phyloP scores from a whole-genome alignment of 2,329 filamentous ascomycete species.

The Neurospora sp. region DNA sequence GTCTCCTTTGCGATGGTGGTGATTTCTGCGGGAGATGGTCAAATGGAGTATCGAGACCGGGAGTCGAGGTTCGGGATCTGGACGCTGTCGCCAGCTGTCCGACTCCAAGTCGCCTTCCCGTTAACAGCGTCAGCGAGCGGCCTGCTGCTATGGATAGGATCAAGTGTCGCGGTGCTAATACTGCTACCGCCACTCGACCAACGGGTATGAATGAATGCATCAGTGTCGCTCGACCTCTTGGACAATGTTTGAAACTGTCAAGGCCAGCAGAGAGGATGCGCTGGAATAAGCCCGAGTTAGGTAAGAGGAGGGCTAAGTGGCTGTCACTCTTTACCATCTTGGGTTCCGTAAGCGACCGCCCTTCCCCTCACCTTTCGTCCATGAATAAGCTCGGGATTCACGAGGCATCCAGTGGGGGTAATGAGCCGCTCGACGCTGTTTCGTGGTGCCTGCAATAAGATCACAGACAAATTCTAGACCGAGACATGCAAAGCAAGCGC shows the following conservation, averaged over 20 bases:
- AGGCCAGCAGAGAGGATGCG: not conserved
- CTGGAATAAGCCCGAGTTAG: not conserved
- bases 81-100: too few relatives aligned
- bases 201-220: not conserved
- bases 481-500: not conserved
- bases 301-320: not conserved
- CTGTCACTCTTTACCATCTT: not conserved
- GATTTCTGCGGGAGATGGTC: not conserved
- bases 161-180: too few relatives aligned
- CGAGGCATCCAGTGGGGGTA: not conserved
- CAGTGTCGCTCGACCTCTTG: not conserved
- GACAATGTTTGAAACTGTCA: not conserved
- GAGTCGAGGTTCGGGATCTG: not conserved
- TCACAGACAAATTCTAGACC: not conserved
- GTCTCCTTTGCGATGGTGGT: not conserved
- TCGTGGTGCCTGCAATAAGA: not conserved
- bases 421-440: not conserved
- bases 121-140: not conserved
- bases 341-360: not conserved
- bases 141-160: too few relatives aligned
- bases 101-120: not conserved
- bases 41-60: not conserved
- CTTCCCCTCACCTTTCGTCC: not conserved
- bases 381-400: not conserved
- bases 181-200: too few relatives aligned